phyloP scores from a whole-genome alignment of 169 alveolate species.

The Eimeria necatrix region DNA sequence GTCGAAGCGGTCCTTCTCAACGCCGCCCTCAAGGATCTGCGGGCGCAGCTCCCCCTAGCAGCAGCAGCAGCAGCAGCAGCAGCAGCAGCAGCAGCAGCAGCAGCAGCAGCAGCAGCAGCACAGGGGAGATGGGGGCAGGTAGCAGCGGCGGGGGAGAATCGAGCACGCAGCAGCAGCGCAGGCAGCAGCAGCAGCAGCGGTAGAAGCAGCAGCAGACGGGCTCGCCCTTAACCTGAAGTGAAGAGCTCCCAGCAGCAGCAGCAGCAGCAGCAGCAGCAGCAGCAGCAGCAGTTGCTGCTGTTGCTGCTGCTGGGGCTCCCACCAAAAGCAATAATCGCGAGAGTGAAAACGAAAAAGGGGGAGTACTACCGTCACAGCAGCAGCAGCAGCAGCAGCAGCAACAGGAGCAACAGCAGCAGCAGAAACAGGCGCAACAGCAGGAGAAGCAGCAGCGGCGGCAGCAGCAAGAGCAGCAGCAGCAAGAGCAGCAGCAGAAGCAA shows the following conservation, averaged over 20 bases:
- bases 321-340: neutral
- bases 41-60: constrained; percentile 77
- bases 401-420: too few species aligned
- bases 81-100: constrained; percentile 3
- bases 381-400: neutral
- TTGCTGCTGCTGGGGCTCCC: too few species aligned
- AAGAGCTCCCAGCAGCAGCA: neutral
- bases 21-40: constrained; percentile 79
- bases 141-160: neutral
- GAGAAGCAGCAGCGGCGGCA: too few species aligned
- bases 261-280: neutral
- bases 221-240: neutral
- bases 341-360: neutral
- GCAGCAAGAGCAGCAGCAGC: too few species aligned
- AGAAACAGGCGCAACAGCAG: too few species aligned
- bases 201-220: neutral
- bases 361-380: neutral
- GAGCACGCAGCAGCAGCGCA: neutral
- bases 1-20: constrained; percentile 77
- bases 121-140: neutral
- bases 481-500: too few species aligned
- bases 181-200: neutral
- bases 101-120: neutral
- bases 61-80: neutral
- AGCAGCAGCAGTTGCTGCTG: neutral